Evolutionary conservation across 2,329 filamentous ascomycete species (phyloP), one percentile per base, ranked within the genome.

Genomic region (Colletotrichum sp.): DNA sequence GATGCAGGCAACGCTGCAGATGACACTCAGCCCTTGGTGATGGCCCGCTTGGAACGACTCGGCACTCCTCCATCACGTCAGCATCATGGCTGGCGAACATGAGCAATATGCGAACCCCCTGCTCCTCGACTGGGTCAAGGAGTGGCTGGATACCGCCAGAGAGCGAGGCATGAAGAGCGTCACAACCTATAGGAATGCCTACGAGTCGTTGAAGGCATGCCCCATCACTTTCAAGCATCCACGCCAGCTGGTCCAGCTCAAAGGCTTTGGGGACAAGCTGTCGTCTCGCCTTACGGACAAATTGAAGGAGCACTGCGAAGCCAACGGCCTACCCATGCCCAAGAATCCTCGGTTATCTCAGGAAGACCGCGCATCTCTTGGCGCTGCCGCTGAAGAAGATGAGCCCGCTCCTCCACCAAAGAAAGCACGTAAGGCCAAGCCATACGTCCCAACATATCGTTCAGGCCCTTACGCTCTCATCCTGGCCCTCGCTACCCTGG

Each of bases 391-490:
- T n/a, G 82, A 83, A 32, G 80, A 82, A 27, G 85, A 83, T 4
- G 80, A 81, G 4, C 81, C 80, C n/a, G 76, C 80, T 5, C 82
- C 81, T 32, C 85, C 88, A 15, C 84, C 88, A 19, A 95, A 94
- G 84, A 94, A 90, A 80, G 79, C 86, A 3, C 87, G 88, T 55
- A 91, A 91, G 79, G 80, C 88, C 16, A 95, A 93, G 80, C 85
- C 91, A 16, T 97, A 97, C 78, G 92, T 96, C 3, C 95, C 95
- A 2, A 85, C 88, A 8, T 88, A 93, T 72, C 90, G 94, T n/a
- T 94, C 94, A 8, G 95, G 95, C 1, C 88, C 92, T 0, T 97
- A 95, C 82, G 94, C 92, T 4, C 84, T 97, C 22, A 83, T 97
- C 3, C 80, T 95, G 36, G 94, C 91, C 0, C 87, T 97, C 15